These are phyloP conservation scores for Fonsecaea erecta DNA, from an alignment of 2,329 filamentous ascomycete genomes.

Conservation along the genomic window DNA sequence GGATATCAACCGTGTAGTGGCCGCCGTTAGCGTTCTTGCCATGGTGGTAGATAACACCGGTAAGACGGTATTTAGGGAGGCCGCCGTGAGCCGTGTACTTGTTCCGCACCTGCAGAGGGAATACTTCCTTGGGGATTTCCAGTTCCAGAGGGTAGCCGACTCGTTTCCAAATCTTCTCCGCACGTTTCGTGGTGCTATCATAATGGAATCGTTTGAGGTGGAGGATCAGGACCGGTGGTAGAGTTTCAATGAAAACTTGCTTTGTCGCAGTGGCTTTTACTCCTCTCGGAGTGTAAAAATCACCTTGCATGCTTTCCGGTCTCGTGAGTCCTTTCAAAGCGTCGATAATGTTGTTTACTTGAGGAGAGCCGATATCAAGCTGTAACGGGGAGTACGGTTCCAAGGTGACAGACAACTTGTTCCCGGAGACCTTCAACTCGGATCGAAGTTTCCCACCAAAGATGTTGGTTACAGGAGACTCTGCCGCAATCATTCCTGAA, in stretches of 20 bases:
- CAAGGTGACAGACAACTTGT: conserved; percentile 87
- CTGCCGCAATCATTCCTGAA: conserved; percentile 72
- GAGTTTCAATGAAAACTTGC: conserved; percentile 89
- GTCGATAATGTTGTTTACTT: conserved; percentile 89
- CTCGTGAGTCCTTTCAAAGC: conserved; percentile 83
- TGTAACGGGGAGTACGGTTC: conserved; percentile 95
- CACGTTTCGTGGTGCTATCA: conserved; percentile 77
- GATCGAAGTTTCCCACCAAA: conserved; percentile 91
- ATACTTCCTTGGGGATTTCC: conserved; percentile 88
- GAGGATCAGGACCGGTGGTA: conserved; percentile 89
- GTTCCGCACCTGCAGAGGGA: conserved; percentile 75
- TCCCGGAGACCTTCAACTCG: conserved; percentile 81
- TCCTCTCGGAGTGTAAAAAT: conserved; percentile 79
- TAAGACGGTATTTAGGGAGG: conserved; percentile 82
- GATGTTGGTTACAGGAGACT: conserved; percentile 89
- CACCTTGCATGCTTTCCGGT: conserved; percentile 81
- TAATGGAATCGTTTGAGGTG: conserved; percentile 98
- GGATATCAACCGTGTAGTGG: conserved; percentile 97
- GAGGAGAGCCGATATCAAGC: conserved; percentile 85
- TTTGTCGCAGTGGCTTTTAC: conserved; percentile 81
- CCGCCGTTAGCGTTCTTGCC: conserved; percentile 95
- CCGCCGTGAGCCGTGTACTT: conserved; percentile 68
- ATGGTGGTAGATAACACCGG: conserved; percentile 93
- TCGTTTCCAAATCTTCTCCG: conserved; percentile 98
- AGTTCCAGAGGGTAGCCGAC: conserved; percentile 92